These are phyloP conservation scores for Kalmanozyma brasiliensis DNA, from an alignment of 1,284 basidiomycete genomes.

Conservation along the genomic window DNA sequence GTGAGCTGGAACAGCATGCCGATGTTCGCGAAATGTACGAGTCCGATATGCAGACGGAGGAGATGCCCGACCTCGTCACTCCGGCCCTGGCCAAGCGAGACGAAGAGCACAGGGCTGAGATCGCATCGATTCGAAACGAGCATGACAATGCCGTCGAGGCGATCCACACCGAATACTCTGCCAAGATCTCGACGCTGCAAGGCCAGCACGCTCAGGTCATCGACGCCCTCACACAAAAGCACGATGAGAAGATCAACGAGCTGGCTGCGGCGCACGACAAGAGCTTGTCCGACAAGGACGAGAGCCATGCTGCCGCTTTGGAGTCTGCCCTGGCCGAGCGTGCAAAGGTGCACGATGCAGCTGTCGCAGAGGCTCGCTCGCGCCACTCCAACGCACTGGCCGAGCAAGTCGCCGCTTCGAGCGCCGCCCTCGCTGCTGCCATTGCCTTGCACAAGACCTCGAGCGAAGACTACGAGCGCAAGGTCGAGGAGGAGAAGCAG, in stretches of 20 bases:
- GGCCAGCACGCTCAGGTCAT: slow-evolving; percentile 39
- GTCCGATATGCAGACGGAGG: slow-evolving; percentile 41
- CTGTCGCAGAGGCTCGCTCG: slow-evolving; percentile 53
- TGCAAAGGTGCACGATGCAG: slow-evolving; percentile 49
- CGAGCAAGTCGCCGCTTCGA: slow-evolving; percentile 51
- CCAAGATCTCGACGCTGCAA: slow-evolving; percentile 33
- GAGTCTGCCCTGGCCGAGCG: slow-evolving; percentile 40
- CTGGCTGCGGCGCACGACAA: slow-evolving; percentile 30
- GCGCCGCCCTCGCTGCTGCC: slow-evolving; percentile 44
- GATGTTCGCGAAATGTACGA: slow-evolving; percentile 30
- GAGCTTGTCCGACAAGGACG: slow-evolving; percentile 27
- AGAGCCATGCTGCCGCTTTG: slow-evolving; percentile 29
- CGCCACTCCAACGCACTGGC: slow-evolving; percentile 57
- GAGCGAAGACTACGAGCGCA: slow-evolving; percentile 38
- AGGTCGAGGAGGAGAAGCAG: slow-evolving; percentile 40
- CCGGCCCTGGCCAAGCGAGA: slow-evolving; percentile 40
- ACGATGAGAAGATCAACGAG: slow-evolving; percentile 28
- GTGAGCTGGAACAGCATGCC: slow-evolving; percentile 21
- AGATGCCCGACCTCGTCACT: slow-evolving; percentile 41
- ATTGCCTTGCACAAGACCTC: slow-evolving; percentile 47
- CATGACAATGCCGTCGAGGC: slow-evolving; percentile 42
- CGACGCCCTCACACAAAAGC: slow-evolving; percentile 27
- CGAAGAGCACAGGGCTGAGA: slow-evolving; percentile 38
- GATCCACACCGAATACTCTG: slow-evolving; percentile 31
- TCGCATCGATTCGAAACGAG: slow-evolving; percentile 33